Conservation (phyloP, 441 rosid genomes). For the Gossypium davidsonii region DNA sequence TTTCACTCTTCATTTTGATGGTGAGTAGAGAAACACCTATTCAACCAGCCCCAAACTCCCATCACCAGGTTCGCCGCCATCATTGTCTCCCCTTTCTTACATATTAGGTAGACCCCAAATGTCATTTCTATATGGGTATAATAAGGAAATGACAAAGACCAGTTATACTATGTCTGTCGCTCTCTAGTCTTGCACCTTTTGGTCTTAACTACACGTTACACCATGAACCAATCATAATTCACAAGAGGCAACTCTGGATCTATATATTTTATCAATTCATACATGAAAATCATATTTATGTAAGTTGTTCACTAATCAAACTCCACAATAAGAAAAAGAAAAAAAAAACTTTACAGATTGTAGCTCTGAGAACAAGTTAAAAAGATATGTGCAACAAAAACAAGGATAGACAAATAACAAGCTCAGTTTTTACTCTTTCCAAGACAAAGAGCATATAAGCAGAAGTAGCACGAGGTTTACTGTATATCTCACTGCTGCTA, state of each 20-base stretch:
- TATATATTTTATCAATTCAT: conserved; percentile 3
- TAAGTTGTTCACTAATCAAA: not conserved
- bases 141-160: not conserved
- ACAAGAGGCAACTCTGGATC: not conserved
- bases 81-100: not conserved
- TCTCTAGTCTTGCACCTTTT: not conserved
- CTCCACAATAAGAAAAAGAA: not conserved
- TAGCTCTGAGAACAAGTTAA: conserved; percentile 9
- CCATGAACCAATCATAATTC: not conserved
- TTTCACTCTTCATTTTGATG: not conserved
- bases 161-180: not conserved
- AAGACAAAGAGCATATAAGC: conserved; percentile 19
- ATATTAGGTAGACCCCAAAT: not conserved
- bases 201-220: not conserved
- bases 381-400: conserved; percentile 9
- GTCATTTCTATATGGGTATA: not conserved
- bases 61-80: not conserved
- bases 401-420: not conserved
- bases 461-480: conserved; percentile 10
- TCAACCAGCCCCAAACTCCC: not conserved
- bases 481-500: not conserved
- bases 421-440: not conserved
- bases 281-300: not conserved
- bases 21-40: not conserved
- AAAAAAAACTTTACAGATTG: not conserved